Conservation (phyloP, 192 early-diverging fungal species). For the Entomortierella beljakovae region DNA sequence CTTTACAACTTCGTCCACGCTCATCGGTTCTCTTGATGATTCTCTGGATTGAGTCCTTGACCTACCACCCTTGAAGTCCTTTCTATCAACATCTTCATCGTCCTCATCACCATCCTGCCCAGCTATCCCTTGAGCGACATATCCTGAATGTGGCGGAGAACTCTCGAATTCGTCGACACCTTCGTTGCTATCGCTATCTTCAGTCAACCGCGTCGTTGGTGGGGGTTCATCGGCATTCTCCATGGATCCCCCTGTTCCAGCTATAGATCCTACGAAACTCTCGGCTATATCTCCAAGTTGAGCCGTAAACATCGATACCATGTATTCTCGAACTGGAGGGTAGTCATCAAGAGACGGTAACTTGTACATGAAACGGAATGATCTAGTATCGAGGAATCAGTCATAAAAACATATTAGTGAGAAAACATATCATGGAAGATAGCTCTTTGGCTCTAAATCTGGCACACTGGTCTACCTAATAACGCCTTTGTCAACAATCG, state of each 20-base stretch:
- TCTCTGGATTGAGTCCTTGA: conserved; percentile 28
- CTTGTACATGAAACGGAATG: conserved; percentile 46
- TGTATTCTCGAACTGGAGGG: conserved; percentile 20
- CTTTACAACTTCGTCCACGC: conserved; percentile 10
- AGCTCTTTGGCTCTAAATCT: background rate
- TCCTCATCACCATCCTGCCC: conserved; percentile 23
- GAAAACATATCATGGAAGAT: background rate
- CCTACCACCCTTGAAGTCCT: conserved; percentile 1
- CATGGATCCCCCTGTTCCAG: conserved; percentile 8
- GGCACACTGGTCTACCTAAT: conserved; percentile 62
- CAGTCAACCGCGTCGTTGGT: background rate
- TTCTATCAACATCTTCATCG: conserved; percentile 5
- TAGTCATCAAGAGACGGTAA: conserved; percentile 54
- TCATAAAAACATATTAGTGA: background rate
- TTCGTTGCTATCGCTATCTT: conserved; percentile 1
- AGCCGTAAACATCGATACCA: conserved; percentile 17
- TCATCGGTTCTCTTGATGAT: conserved; percentile 43
- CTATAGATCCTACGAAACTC: conserved; percentile 3
- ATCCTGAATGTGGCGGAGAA: conserved; percentile 1
- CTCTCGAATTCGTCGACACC: conserved; percentile 33
- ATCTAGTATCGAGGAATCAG: conserved; percentile 4
- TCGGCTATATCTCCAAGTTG: conserved; percentile 26
- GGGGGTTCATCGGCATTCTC: conserved; percentile 18
- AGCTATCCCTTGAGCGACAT: conserved; percentile 3
- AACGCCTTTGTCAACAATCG: conserved; percentile 71